Evolutionary conservation across 495 filamentous ascomycete species (phyloP).

Genomic region (Neurospora sp.): DNA sequence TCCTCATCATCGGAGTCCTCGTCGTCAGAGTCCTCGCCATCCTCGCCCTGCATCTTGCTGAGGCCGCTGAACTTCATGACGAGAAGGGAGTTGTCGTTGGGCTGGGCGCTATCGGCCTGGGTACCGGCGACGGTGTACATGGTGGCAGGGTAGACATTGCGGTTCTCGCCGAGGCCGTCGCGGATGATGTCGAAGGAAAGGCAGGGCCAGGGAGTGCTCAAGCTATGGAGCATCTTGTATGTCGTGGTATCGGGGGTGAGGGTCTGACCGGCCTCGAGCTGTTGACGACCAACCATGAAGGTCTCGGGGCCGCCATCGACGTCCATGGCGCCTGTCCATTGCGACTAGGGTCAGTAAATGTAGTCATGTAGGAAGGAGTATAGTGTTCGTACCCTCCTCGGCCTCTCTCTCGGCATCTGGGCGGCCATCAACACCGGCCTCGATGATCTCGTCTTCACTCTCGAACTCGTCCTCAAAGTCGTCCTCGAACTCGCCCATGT

Average conservation of each 20-base stretch:
- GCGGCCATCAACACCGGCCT: slow-evolving; percentile 85
- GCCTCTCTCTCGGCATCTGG: slow-evolving; percentile 89
- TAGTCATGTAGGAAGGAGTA: background rate
- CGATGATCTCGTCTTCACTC: slow-evolving; percentile 90
- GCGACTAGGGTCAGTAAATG: slow-evolving; percentile 9
- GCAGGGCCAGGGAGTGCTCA: slow-evolving; percentile 91
- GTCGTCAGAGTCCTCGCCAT: slow-evolving; percentile 55
- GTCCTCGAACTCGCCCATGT: slow-evolving; percentile 87
- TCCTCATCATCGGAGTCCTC: slow-evolving; percentile 68
- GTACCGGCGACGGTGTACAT: slow-evolving; percentile 91
- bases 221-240: slow-evolving; percentile 91
- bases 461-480: slow-evolving; percentile 96
- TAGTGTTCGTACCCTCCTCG: slow-evolving; percentile 43
- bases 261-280: slow-evolving; percentile 78
- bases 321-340: slow-evolving; percentile 63
- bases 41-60: slow-evolving; percentile 65
- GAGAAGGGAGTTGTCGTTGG: slow-evolving; percentile 84
- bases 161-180: slow-evolving; percentile 80
- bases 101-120: slow-evolving; percentile 64
- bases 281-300: slow-evolving; percentile 85
- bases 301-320: slow-evolving; percentile 66
- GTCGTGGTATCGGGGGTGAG: slow-evolving; percentile 81
- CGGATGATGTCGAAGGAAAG: slow-evolving; percentile 88
- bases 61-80: slow-evolving; percentile 91
- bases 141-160: slow-evolving; percentile 82